Evolutionary conservation across 257 asterid species (phyloP).

Genomic region (Penstemon davidsonii): DNA sequence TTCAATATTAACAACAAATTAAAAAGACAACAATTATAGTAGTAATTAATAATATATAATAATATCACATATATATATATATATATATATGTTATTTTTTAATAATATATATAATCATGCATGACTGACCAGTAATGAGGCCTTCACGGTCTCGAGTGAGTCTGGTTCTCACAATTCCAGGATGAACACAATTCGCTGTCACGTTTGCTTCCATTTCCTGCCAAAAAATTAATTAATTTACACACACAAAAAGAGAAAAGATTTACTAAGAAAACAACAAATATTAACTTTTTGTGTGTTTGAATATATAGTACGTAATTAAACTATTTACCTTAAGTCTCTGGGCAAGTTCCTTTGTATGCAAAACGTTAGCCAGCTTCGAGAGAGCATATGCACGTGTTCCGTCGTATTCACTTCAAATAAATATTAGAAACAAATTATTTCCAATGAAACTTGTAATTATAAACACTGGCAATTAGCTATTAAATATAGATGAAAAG

Average conservation of each 20-base stretch:
- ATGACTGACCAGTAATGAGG: conserved; percentile 59
- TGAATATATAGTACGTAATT: not conserved
- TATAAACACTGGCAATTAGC: too few species aligned
- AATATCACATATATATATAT: too few species aligned
- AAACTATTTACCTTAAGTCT: conserved; percentile 54
- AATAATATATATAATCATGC: too few species aligned
- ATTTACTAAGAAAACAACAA: conserved; percentile 36
- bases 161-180: conserved; percentile 93
- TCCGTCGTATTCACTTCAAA: conserved; percentile 76
- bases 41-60: too few species aligned
- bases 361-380: conserved; percentile 96
- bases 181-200: conserved; percentile 89
- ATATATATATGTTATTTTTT: too few species aligned
- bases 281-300: conserved; percentile 27
- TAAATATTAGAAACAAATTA: conserved; percentile 28
- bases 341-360: conserved; percentile 88
- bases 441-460: not conserved
- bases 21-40: too few species aligned
- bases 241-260: too few species aligned
- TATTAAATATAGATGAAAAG: too few species aligned
- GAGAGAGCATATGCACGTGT: conserved; percentile 99
- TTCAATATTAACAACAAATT: too few species aligned
- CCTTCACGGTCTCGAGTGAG: conserved; percentile 97
- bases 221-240: conserved; percentile 9
- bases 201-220: conserved; percentile 88